phyloP scores from a whole-genome alignment of 2,329 filamentous ascomycete species.

The Magnaporthales sp. region DNA sequence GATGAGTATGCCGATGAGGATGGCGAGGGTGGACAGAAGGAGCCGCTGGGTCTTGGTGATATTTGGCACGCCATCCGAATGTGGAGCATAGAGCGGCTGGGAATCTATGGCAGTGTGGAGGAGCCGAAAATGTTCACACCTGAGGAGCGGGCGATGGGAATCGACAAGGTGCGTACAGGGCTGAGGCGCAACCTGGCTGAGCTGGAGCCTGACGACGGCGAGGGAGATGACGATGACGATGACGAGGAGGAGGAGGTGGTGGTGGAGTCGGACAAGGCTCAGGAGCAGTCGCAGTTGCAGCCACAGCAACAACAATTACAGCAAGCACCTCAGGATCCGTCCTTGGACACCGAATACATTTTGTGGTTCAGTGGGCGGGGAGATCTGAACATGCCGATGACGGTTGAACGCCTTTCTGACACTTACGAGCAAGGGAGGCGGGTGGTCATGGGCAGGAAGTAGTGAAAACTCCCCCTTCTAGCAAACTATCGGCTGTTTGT shows the following conservation, averaged over 20 bases:
- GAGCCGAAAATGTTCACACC: slow-evolving; percentile 61
- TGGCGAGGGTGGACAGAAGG: slow-evolving; percentile 24
- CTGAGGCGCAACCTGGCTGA: slow-evolving; percentile 47
- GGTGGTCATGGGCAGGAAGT: not conserved
- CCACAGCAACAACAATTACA: slow-evolving; percentile 12
- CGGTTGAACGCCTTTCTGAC: slow-evolving; percentile 27
- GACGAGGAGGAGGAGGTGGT: slow-evolving; percentile 39
- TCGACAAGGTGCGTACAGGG: slow-evolving; percentile 65
- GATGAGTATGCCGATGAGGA: slow-evolving; percentile 23
- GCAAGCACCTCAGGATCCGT: slow-evolving; percentile 19
- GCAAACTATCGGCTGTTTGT: too few relatives aligned
- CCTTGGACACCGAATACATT: slow-evolving; percentile 35
- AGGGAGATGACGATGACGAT: slow-evolving; percentile 46
- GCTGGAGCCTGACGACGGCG: slow-evolving; percentile 45
- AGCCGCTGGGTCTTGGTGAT: slow-evolving; percentile 24
- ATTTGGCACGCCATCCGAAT: slow-evolving; percentile 26
- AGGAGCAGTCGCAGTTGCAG: slow-evolving; percentile 15
- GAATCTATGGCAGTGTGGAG: slow-evolving; percentile 31
- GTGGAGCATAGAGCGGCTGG: slow-evolving; percentile 22
- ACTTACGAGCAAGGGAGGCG: not conserved
- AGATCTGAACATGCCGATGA: slow-evolving; percentile 34
- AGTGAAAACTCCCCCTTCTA: not conserved
- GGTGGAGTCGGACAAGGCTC: slow-evolving; percentile 18
- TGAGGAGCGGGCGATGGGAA: slow-evolving; percentile 57
- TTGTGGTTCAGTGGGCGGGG: slow-evolving; percentile 36